Base-by-base conservation (phyloP, 192 early-diverging fungal species). In the Coemansia aciculifera region DNA sequence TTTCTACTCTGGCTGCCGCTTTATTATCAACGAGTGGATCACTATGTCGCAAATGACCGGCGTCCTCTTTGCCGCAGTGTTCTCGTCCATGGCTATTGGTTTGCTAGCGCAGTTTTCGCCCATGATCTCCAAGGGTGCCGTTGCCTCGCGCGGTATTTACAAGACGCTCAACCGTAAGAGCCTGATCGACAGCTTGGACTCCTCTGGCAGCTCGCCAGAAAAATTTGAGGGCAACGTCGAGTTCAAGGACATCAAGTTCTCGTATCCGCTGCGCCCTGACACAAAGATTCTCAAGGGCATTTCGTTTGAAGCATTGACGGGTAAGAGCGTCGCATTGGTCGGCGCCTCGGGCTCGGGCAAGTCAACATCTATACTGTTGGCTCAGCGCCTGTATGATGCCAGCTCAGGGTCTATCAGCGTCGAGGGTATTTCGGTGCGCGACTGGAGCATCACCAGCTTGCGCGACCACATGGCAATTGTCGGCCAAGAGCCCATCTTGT, bases 271-370 rank as follows among this genome's bases (percentile, higher is more conserved):
- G 42, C 73, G 79, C 9, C 74, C 79, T 8, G 71, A 75, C 59
- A 71, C 74, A 39, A 68, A 66, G 67, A 72, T 81, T 19, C 72
- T 80, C 67, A 74, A 72, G 62, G 72, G 68, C 63, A 66, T 75
- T 34, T 66, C 71, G 51, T 71, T 92, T n/a, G 64, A 83, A 36
- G 78, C 90, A 21, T 67, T 78, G 27, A 62, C 87, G 27, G 90
- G 90, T 21, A 73, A 85, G 67, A 93, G 89, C 21, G 87, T 92
- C 37, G 93, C 93, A 11, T 74, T 94, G 19, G 93, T 94, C 8
- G 93, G 93, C 2, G 74, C 85, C 31, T 92, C 90, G 15, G 92
- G 92, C 3, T 87, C 83, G 62, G 78, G 84, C 63, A 92, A 92
- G 71, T 86, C 83, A 10, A 91, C 90, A 11, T 81, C 87, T 9